A percentile compares a stretch with the other conserved stretches of the same genome.
Conservation (phyloP, 192 early-diverging fungal genomes). For the Lobosporangium transversale region DNA sequence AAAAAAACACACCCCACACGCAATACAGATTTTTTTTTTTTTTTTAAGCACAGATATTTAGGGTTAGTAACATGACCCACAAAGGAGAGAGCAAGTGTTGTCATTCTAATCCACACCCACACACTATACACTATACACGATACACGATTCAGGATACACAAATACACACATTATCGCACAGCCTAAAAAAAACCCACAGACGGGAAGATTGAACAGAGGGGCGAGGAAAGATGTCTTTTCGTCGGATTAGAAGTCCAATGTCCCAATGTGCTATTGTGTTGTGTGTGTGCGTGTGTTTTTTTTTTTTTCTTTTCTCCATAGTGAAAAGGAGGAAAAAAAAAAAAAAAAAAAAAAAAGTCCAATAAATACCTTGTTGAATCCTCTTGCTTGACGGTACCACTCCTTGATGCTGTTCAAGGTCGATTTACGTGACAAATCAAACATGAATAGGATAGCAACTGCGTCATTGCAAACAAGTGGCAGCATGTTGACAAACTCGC, state of each 20-base stretch:
- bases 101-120: not conserved
- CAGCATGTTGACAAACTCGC: conserved; percentile 97
- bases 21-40: too few relatives aligned
- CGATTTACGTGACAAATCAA: conserved; percentile 91
- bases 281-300: too few relatives aligned
- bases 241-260: too few relatives aligned
- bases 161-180: too few relatives aligned
- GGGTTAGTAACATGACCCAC: not conserved
- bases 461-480: conserved; percentile 98
- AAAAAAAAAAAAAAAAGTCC: too few relatives aligned
- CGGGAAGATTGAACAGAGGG: too few relatives aligned
- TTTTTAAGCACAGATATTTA: too few relatives aligned
- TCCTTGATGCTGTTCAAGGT: conserved; percentile 95
- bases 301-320: not conserved
- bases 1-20: too few relatives aligned
- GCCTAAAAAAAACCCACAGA: too few relatives aligned
- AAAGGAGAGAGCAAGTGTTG: not conserved
- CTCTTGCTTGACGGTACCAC: conserved; percentile 96
- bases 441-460: conserved; percentile 94
- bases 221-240: not conserved
- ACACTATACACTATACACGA: not conserved
- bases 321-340: too few relatives aligned
- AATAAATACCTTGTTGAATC: conserved; percentile 87
- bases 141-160: too few relatives aligned
- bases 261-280: not conserved